Evolutionary conservation across 2,329 filamentous ascomycete species (phyloP).

Genomic region (Aureobasidium sp.): DNA sequence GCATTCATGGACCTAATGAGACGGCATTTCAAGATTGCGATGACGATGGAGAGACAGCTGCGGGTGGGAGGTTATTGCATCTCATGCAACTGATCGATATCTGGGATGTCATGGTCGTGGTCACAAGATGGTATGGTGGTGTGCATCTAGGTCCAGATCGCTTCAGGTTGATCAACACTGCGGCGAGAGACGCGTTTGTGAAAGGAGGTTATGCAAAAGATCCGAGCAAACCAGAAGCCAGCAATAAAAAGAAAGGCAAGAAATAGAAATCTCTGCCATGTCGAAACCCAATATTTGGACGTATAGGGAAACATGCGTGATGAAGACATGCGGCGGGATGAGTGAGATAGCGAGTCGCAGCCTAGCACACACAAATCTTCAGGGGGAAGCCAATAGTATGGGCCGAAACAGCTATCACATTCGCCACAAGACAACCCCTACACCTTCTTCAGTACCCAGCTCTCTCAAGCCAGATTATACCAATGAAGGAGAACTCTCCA

Average conservation of each 20-base stretch:
- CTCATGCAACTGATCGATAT: conserved; percentile 92
- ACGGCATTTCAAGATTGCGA: conserved; percentile 78
- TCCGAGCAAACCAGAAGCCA: conserved; percentile 29
- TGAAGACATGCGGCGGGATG: not conserved
- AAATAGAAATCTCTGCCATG: not conserved
- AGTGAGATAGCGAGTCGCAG: not conserved
- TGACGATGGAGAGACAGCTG: conserved; percentile 92
- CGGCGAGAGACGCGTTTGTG: conserved; percentile 76
- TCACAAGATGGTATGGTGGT: conserved; percentile 92
- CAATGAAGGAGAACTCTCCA: not conserved
- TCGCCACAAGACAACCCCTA: not conserved
- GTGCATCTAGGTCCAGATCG: conserved; percentile 80
- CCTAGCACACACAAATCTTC: not conserved
- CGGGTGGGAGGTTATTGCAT: conserved; percentile 76
- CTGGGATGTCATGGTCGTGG: conserved; percentile 88
- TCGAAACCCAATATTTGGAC: too few relatives aligned
- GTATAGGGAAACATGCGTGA: too few relatives aligned
- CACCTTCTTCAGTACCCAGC: not conserved
- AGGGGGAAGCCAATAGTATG: too few relatives aligned
- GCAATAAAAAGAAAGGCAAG: conserved; percentile 18
- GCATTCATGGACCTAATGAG: conserved; percentile 56
- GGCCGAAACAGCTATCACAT: not conserved
- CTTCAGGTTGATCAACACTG: conserved; percentile 84
- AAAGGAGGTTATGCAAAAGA: conserved; percentile 64
- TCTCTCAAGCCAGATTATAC: not conserved